Conservation (phyloP, 73 alveolate genomes). For the Tetrahymena malaccensis region DNA sequence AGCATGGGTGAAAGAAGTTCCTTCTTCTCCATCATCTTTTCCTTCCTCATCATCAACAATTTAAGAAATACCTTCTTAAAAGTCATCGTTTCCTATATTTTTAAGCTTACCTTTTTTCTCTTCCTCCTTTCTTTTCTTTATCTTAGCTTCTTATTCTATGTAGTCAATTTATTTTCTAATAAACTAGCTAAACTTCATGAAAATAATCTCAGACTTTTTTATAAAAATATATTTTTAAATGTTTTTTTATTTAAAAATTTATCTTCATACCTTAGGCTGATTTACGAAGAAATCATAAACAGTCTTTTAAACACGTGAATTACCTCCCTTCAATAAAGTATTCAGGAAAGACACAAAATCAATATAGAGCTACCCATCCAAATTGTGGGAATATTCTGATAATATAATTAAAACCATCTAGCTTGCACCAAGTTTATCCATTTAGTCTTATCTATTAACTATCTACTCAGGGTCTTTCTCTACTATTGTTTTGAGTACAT, state of each 20-base stretch:
- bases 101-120: neutral
- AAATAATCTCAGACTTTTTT: neutral
- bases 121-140: conserved; percentile 7
- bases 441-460: conserved; percentile 20
- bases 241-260: neutral
- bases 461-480: conserved; percentile 19
- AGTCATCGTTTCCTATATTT: neutral
- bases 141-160: conserved; percentile 3
- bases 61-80: neutral
- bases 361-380: conserved; percentile 24
- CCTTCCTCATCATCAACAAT: neutral
- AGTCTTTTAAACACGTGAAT: conserved; percentile 35
- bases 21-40: neutral
- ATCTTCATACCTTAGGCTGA: conserved; percentile 13
- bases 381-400: conserved; percentile 14
- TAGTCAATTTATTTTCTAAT: neutral
- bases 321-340: conserved; percentile 41
- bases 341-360: conserved; percentile 26
- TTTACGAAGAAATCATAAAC: conserved; percentile 40
- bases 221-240: neutral
- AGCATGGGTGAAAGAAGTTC: neutral
- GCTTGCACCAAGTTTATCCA: conserved; percentile 46
- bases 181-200: neutral
- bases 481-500: neutral
- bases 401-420: conserved; percentile 35